Conservation (phyloP, 139 green algal genomes). For the Edaphochlamys debaryana region DNA sequence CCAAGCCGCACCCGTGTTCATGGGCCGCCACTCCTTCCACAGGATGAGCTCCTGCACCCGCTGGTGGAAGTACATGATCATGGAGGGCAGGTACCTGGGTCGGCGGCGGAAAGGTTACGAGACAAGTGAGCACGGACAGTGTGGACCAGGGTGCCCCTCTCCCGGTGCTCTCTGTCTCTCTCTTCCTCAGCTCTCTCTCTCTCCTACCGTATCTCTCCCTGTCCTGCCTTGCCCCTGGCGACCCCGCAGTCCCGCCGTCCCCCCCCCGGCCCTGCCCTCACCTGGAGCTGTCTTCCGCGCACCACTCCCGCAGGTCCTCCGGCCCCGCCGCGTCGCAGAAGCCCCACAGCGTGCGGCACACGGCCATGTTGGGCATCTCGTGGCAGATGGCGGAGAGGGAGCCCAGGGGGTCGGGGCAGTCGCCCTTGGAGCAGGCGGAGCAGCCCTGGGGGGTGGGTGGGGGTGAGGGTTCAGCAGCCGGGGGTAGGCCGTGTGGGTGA, state of each 20-base stretch:
- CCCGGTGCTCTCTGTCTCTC: too few relatives aligned
- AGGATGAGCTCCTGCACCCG: slow-evolving; percentile 51
- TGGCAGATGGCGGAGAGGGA: slow-evolving; percentile 50
- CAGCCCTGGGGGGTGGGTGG: too few relatives aligned
- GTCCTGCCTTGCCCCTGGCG: too few relatives aligned
- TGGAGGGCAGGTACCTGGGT: slow-evolving; percentile 52
- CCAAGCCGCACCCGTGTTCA: slow-evolving; percentile 16
- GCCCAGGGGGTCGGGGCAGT: slow-evolving; percentile 55
- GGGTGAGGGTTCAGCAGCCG: too few relatives aligned
- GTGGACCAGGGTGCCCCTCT: too few relatives aligned
- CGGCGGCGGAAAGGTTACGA: too few relatives aligned
- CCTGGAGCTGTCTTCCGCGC: slow-evolving; percentile 22
- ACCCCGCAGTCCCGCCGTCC: too few relatives aligned
- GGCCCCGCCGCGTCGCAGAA: slow-evolving; percentile 18
- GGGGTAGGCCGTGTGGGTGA: too few relatives aligned
- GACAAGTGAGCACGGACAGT: too few relatives aligned
- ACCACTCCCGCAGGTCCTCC: slow-evolving; percentile 26
- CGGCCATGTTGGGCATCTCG: slow-evolving; percentile 54
- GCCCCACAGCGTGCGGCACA: slow-evolving; percentile 45
- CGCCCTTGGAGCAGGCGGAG: slow-evolving; percentile 23
- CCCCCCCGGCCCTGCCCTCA: too few relatives aligned
- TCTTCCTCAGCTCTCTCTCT: too few relatives aligned
- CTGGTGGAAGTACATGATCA: slow-evolving; percentile 71
- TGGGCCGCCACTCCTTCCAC: slow-evolving; percentile 55
- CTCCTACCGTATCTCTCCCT: too few relatives aligned